Evolutionary conservation across 352 stramenopile genomes (phyloP), one percentile per base, ranked within the genome.

Genomic region (Pythium oligandrum): DNA sequence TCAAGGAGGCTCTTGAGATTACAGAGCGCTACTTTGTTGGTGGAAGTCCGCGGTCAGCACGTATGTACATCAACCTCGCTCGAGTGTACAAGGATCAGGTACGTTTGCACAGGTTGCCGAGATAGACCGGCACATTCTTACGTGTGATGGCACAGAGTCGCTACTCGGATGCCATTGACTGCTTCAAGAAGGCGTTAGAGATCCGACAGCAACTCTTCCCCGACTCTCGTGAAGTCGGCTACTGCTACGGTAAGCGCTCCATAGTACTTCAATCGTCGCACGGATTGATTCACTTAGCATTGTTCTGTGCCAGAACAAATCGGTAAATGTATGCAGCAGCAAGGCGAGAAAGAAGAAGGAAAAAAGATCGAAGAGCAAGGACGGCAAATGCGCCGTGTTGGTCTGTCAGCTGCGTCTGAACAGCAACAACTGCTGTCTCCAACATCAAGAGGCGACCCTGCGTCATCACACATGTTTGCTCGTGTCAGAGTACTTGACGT

Each of bases 81-180:
- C 71, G 80, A 40, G 75, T 93, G 17, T 88, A 90, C 61, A 81
- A 79, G 34, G 83, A 90, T 47, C 83, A 90, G 72, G 71, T 79
- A 61, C 33, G 47, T 45, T 44, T n/a, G 51, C 33, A 30, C 6
- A 37, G 17, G n/a, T 12, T 37, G 6, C 17, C 17, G 17, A 26
- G 17, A 26, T 26, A 26, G 17, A 26, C 17, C 17, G 17, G 17
- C 17, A 26, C 17, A 26, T 26, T 26, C 17, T 26, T 26, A 26
- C 17, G 17, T 26, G 17, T 26, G 17, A 26, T 26, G 17, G 17
- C 17, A 26, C 17, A 26, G 17, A 26, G 17, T 26, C 17, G 17
- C 17, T 26, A 26, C 17, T 26, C 17, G 17, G 78, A 90, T 51
- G 83, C 79, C 0, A 83, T 90, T 45, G 51, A 26, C n/a, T 75